Base-by-base conservation (phyloP, 106 monocot species). In the Vanilla planifolia region DNA sequence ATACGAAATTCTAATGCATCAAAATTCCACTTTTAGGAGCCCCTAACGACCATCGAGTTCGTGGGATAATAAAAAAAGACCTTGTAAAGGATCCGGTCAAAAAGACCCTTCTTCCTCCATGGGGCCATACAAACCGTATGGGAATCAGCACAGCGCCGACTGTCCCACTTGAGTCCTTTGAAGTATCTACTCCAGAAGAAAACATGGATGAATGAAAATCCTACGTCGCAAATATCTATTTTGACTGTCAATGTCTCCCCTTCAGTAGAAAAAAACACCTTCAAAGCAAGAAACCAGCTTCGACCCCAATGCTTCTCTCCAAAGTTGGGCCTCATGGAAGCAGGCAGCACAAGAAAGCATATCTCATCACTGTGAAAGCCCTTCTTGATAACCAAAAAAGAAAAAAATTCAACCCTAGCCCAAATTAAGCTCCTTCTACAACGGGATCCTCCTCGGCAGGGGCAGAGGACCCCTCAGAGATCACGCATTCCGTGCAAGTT, bases 51-150 rank as follows among this genome's bases (percentile, higher is more conserved):
- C 25, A 53, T 30, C 3, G 23, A 39, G 4, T 6, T 4, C 35
- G 11, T 6, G 20, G 7, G 40, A 11, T 20, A 42, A 29, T 42
- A 29, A 16, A 39, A 47, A 28, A 57, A 47, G 34, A 91, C 90
- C 90, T 77, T 50, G 77, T 79, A 59, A 91, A 91, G 13, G 85
- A 77, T 2, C 90, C 90, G 7, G 79, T 76, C 0, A 91, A 67
- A 47, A 71, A 80, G n/a, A 91, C 82, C 23, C 79, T 78, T 34
- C 40, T 82, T n/a, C 90, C 90, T 0, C 90, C 90, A 67, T 91
- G 74, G 0, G 82, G 90, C 90, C 90, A 91, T 36, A 91, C 82
- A 26, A 91, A 91, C 35, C 81, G 75, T 1, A 61, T 73, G 13
- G 85, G 90, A n/a, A 79, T 51, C 28, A 75, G 52, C 17, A 74